Conservation (phyloP, 371 early-diverging fungal species). For the Actinomortierella wolfii region DNA sequence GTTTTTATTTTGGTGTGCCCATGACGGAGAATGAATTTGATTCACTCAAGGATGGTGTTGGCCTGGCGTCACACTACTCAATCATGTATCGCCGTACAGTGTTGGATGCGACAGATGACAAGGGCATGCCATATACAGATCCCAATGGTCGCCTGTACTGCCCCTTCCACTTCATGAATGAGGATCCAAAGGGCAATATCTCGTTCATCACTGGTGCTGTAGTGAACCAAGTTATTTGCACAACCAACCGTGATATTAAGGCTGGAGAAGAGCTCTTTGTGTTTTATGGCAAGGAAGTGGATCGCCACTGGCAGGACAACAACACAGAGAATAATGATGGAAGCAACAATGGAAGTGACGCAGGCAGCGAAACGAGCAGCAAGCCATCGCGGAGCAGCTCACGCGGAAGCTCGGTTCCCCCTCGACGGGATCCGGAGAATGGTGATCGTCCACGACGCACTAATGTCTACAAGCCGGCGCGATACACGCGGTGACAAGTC, state of each 20-base stretch:
- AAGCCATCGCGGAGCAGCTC: slow-evolving; percentile 20
- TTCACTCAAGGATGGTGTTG: slow-evolving; percentile 78
- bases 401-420: slow-evolving; percentile 22
- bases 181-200: slow-evolving; percentile 68
- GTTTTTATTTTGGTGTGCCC: slow-evolving; percentile 93
- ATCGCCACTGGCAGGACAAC: slow-evolving; percentile 25
- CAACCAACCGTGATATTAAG: slow-evolving; percentile 67
- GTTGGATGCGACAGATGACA: slow-evolving; percentile 83
- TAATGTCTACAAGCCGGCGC: slow-evolving; percentile 42
- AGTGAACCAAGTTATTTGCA: slow-evolving; percentile 82
- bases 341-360: slow-evolving; percentile 8
- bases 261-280: slow-evolving; percentile 83
- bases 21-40: slow-evolving; percentile 92
- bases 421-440: slow-evolving; percentile 14
- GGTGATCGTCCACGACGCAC: slow-evolving; percentile 26
- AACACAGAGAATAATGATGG: slow-evolving; percentile 20
- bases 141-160: slow-evolving; percentile 70
- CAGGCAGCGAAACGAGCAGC: slow-evolving; percentile 13
- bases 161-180: slow-evolving; percentile 90
- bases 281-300: slow-evolving; percentile 73
- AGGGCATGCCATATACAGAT: slow-evolving; percentile 73
- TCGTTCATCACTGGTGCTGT: slow-evolving; percentile 72
- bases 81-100: slow-evolving; percentile 85
- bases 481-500: slow-evolving; percentile 29
- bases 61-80: slow-evolving; percentile 76